These are phyloP conservation scores for Capsicum chinense DNA, from an alignment of 257 asterid genomes.

Conservation along the genomic window DNA sequence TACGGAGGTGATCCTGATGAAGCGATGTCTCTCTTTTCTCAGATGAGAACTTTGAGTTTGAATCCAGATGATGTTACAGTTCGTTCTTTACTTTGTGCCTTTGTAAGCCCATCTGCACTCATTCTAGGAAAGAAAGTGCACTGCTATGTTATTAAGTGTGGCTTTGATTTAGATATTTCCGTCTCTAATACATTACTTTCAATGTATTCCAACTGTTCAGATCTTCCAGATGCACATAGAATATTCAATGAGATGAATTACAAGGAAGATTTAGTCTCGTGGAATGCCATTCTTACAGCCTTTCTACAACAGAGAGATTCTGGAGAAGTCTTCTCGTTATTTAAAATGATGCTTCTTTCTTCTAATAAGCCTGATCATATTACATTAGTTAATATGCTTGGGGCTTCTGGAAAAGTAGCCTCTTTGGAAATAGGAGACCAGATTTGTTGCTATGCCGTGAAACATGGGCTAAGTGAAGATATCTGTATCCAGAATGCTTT, in stretches of 20 bases:
- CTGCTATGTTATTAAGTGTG: conserved; percentile 54
- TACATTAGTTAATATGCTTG: conserved; percentile 53
- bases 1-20: conserved; percentile 56
- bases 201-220: conserved; percentile 71
- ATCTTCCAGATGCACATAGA: conserved; percentile 47
- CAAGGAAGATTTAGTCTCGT: conserved; percentile 70
- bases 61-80: conserved; percentile 65
- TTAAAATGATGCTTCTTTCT: conserved; percentile 54
- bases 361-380: conserved; percentile 58
- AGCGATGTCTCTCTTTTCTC: conserved; percentile 56
- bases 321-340: conserved; percentile 55
- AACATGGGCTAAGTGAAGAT: conserved; percentile 54
- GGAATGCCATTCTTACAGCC: conserved; percentile 70
- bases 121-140: conserved; percentile 73
- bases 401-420: conserved; percentile 62
- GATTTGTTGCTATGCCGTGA: conserved; percentile 46
- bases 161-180: conserved; percentile 52
- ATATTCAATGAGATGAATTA: conserved; percentile 50
- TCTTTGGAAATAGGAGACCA: conserved; percentile 66
- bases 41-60: conserved; percentile 58
- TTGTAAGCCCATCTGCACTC: conserved; percentile 42
- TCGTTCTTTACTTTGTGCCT: conserved; percentile 72
- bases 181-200: conserved; percentile 70
- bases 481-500: conserved; percentile 56
- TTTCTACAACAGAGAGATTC: conserved; percentile 53